Conservation (phyloP, 2,329 filamentous ascomycete genomes). For the Hyphodiscus sp. region DNA sequence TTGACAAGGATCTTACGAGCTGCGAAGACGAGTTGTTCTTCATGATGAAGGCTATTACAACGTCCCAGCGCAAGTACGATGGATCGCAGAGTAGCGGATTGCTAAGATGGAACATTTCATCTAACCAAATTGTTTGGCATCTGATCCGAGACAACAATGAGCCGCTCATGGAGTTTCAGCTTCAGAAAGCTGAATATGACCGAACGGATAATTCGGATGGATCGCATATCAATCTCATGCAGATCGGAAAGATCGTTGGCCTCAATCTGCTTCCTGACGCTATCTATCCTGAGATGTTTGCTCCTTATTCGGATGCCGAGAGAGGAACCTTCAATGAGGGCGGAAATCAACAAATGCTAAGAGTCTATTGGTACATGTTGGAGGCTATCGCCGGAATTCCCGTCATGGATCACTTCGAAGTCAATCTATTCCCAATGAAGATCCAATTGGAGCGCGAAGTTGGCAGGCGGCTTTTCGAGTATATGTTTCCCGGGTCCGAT, state of each 20-base stretch:
- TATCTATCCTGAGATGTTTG: constrained; percentile 93
- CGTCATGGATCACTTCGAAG: constrained; percentile 94
- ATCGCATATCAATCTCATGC: constrained; percentile 87
- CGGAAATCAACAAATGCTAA: constrained; percentile 75
- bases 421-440: constrained; percentile 86
- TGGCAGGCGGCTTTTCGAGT: constrained; percentile 89
- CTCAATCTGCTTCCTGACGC: constrained; percentile 86
- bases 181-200: constrained; percentile 87
- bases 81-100: constrained; percentile 70
- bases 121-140: constrained; percentile 95
- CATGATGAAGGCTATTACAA: constrained; percentile 99
- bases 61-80: constrained; percentile 82
- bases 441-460: constrained; percentile 90
- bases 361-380: constrained; percentile 96
- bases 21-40: constrained; percentile 99
- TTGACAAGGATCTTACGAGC: constrained; percentile 81
- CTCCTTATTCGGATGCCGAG: constrained; percentile 72
- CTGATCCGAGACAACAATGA: constrained; percentile 81
- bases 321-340: constrained; percentile 44
- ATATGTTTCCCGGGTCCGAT: constrained; percentile 83
- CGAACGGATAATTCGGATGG: constrained; percentile 96
- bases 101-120: constrained; percentile 88
- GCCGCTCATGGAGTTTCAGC: constrained; percentile 85
- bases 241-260: constrained; percentile 81
- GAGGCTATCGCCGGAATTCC: constrained; percentile 97